A percentile compares a stretch with the other conserved stretches of the same genome.
phyloP scores from a whole-genome alignment of 441 rosid species.

The Flueggea neowawraea region DNA sequence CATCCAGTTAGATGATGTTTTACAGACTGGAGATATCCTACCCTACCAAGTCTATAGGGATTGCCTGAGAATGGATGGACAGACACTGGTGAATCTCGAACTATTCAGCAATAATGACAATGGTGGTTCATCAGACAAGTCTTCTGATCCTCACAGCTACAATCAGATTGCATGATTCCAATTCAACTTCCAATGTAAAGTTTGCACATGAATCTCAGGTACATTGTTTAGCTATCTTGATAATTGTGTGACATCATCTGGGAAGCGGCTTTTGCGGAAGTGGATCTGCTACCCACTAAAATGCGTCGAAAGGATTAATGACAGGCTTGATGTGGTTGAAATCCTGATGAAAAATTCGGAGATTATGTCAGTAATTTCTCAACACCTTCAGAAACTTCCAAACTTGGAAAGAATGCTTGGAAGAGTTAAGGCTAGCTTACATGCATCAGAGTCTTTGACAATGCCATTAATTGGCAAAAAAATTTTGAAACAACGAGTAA shows the following conservation, averaged over 20 bases:
- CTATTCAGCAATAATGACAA: constrained; percentile 76
- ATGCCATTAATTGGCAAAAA: constrained; percentile 80
- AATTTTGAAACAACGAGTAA: constrained; percentile 65
- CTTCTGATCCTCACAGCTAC: constrained; percentile 12
- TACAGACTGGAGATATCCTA: constrained; percentile 65
- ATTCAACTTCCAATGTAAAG: too few relatives aligned
- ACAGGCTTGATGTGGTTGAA: constrained; percentile 78
- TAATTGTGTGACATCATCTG: constrained; percentile 77
- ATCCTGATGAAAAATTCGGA: constrained; percentile 52
- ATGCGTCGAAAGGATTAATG: constrained; percentile 66
- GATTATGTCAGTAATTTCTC: constrained; percentile 42
- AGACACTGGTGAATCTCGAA: constrained; percentile 92
- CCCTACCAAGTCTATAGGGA: constrained; percentile 85
- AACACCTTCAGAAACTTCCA: constrained; percentile 72
- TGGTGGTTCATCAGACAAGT: constrained; percentile 82
- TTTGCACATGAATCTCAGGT: constrained; percentile 45
- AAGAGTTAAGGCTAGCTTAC: constrained; percentile 65
- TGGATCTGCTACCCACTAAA: constrained; percentile 98
- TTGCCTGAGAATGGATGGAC: constrained; percentile 95
- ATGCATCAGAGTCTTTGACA: constrained; percentile 55
- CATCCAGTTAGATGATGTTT: constrained; percentile 74
- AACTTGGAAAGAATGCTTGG: constrained; percentile 92
- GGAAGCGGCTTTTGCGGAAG: constrained; percentile 78
- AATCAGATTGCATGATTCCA: not conserved
- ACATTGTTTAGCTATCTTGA: constrained; percentile 87